These are phyloP conservation scores for Eucalyptus pauciflora DNA, from an alignment of 345 rosid species.

Conservation along the genomic window DNA sequence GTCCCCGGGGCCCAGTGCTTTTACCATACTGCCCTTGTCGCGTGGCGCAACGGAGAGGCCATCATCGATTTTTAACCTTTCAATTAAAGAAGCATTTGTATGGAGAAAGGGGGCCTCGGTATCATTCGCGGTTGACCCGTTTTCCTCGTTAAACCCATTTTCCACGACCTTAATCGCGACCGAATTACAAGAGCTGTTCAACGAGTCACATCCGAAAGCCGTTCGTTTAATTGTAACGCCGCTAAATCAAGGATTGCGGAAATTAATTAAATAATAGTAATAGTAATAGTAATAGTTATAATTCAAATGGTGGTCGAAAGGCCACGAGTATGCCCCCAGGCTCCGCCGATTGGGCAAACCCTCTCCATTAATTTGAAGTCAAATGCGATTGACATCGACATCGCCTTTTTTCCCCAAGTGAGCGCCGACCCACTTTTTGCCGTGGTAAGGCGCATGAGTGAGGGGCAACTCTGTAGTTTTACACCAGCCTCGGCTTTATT, in stretches of 20 bases:
- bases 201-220: neutral
- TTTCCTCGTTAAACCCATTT: neutral
- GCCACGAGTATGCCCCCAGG: neutral
- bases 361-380: neutral
- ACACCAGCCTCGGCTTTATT: neutral
- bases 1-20: neutral
- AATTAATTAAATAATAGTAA: neutral
- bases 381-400: neutral
- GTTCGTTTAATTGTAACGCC: neutral
- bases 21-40: neutral
- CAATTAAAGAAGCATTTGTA: neutral
- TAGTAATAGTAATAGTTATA: neutral
- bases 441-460: neutral
- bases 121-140: neutral
- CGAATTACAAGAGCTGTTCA: neutral
- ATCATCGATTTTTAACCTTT: neutral
- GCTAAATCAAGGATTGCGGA: neutral
- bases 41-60: neutral
- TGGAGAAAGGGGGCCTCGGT: neutral
- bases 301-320: neutral
- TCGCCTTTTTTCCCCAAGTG: neutral
- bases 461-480: neutral
- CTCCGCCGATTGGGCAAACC: neutral
- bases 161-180: neutral
- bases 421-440: neutral